Conservation (phyloP, 306 rosid genomes). For the Citrullus amarus region DNA sequence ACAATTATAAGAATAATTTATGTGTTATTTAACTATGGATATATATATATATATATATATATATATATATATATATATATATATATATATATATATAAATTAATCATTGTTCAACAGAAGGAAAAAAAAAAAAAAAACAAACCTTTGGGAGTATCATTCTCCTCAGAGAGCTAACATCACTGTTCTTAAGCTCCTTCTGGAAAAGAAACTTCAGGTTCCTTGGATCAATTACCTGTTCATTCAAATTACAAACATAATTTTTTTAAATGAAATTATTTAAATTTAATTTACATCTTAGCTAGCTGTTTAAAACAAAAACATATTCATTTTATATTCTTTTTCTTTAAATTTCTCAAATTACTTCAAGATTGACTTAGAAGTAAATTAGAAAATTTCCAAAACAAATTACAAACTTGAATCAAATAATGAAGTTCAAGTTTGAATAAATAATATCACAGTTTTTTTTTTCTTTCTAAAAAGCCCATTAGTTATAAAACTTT, state of each 20-base stretch:
- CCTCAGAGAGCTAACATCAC: conserved; percentile 86
- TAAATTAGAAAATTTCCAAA: neutral
- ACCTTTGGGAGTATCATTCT: conserved; percentile 97
- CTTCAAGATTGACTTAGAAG: neutral
- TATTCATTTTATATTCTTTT: too few species aligned
- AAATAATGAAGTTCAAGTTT: neutral
- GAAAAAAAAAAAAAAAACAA: neutral
- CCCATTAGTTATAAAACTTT: neutral
- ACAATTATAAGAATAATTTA: neutral
- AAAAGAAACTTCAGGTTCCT: conserved; percentile 61
- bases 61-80: too few species aligned
- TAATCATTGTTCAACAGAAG: too few species aligned
- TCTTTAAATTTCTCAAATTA: too few species aligned
- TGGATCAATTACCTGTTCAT: conserved; percentile 45
- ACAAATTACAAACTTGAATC: neutral
- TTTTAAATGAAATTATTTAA: neutral
- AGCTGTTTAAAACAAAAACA: too few species aligned
- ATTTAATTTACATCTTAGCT: neutral
- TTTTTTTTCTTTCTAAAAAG: too few species aligned
- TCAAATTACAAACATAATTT: neutral
- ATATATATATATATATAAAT: too few species aligned
- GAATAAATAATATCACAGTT: too few species aligned
- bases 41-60: neutral
- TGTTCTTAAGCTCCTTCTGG: conserved; percentile 81
- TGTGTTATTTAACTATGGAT: neutral